Base-by-base conservation (phyloP, 768 basidiomycete species). In the Boletus pseudo-olivaceus region DNA sequence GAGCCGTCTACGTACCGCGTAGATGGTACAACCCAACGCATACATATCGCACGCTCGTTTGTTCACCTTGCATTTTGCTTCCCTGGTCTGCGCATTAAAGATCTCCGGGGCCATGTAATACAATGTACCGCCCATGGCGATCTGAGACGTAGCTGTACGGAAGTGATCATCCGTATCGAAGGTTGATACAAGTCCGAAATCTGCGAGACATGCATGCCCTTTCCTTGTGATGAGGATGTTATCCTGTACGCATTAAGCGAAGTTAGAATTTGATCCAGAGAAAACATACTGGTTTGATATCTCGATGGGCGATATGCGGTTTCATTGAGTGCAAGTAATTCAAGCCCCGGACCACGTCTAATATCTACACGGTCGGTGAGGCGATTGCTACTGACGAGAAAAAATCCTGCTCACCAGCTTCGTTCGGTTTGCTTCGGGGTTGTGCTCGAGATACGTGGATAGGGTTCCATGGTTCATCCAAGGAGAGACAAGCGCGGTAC, bases 181-280 rank as follows among this genome's bases (percentile, higher is more conserved):
- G 23, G 53, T 38, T 0, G 59, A 64, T 9, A 15, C 55, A 23
- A 81, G 65, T 15, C 80, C 80, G 49, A 82, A 81, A 59, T 82
- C 80, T 27, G 79, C 75, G 5, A 82, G 67, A 50, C 78, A 79
- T 11, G 80, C 81, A 26, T 67, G 65, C 14, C 71, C 71, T 12
- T 67, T 56, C 5, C 59, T 65, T 6, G 75, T 75, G 17, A 82
- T 70, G 20, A 82, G 71, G 43, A 82, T 76, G 52, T 82, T 81
- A 14, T 71, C 73, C 79, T 79, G 52, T 2, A 20, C 30, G 35
- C 10, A 62, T 63, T 19, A 62, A 20, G 67, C 35, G 43, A 41
- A 17, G 23, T 40, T 7, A 34, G 37, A 12, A 41, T 8, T 9
- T 23, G 19, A 40, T 27, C 37, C 6, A 34, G 5, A 14, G 30